A percentile compares a stretch with the other conserved stretches of the same genome.
Conservation (phyloP, 2,329 filamentous ascomycete species). For the Stachybotrys elegans region DNA sequence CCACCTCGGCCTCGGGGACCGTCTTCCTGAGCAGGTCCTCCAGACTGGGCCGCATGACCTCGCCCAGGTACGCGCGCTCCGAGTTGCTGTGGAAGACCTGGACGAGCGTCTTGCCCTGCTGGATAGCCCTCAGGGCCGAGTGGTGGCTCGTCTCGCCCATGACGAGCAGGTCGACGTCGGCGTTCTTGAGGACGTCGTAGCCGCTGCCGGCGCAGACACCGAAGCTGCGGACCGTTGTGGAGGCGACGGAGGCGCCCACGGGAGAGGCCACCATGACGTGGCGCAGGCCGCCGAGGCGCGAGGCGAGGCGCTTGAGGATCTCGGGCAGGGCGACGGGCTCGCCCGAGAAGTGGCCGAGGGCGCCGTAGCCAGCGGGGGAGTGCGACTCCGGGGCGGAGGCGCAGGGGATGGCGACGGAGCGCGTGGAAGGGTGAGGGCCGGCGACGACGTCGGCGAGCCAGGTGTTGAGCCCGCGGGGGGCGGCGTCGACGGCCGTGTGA, state of each 20-base stretch:
- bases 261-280: slow-evolving; percentile 46
- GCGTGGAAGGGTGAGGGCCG: slow-evolving; percentile 35
- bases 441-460: slow-evolving; percentile 89
- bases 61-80: slow-evolving; percentile 74
- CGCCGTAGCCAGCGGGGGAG: slow-evolving; percentile 48
- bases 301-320: slow-evolving; percentile 52
- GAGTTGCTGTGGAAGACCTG: slow-evolving; percentile 91
- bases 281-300: slow-evolving; percentile 60
- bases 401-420: slow-evolving; percentile 42
- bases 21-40: slow-evolving; percentile 51
- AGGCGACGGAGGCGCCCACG: slow-evolving; percentile 38
- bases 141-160: slow-evolving; percentile 95
- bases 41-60: slow-evolving; percentile 64
- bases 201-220: slow-evolving; percentile 91
- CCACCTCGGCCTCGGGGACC: slow-evolving; percentile 50
- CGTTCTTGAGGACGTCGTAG: slow-evolving; percentile 64
- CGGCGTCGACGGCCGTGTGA: slow-evolving; percentile 90
- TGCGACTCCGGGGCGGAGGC: slow-evolving; percentile 35
- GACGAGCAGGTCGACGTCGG: slow-evolving; percentile 74
- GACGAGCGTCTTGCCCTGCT: slow-evolving; percentile 77
- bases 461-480: slow-evolving; percentile 78
- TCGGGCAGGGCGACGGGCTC: slow-evolving; percentile 31
- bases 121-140: slow-evolving; percentile 79
- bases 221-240: slow-evolving; percentile 56
- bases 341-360: slow-evolving; percentile 35